Evolutionary conservation across 371 early-diverging fungal species (phyloP).

Genomic region (Mortierella sp.): DNA sequence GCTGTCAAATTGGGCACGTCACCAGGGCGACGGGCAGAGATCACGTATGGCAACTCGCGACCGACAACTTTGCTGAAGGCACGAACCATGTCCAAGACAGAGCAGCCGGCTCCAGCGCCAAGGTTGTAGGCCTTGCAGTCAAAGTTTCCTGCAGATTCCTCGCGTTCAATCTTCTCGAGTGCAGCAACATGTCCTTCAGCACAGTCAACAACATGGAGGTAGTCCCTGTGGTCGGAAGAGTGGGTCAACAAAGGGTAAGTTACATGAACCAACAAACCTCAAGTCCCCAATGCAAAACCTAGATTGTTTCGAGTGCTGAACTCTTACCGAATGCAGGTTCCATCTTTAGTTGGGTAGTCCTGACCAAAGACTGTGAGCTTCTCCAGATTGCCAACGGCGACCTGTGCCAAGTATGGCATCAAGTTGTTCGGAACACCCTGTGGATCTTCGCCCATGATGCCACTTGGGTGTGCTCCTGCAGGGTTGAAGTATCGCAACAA

Average conservation of each 20-base stretch:
- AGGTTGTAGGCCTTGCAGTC: conserved; percentile 83
- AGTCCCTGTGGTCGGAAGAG: conserved; percentile 65
- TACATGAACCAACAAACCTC: too few species aligned
- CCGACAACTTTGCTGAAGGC: conserved; percentile 80
- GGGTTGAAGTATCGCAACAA: conserved; percentile 93
- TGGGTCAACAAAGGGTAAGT: background rate
- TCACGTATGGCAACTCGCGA: conserved; percentile 69
- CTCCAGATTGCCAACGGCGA: conserved; percentile 80
- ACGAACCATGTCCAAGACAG: conserved; percentile 86
- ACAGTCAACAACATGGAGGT: conserved; percentile 89
- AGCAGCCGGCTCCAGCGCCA: conserved; percentile 84
- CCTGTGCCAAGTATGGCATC: conserved; percentile 88
- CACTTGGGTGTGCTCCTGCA: conserved; percentile 88
- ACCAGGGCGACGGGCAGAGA: conserved; percentile 77
- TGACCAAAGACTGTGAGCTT: conserved; percentile 82
- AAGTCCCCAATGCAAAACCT: too few species aligned
- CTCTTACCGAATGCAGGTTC: conserved; percentile 83
- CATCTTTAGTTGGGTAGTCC: conserved; percentile 90
- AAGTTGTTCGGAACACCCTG: conserved; percentile 85
- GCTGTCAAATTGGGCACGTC: conserved; percentile 88
- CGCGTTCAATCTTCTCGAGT: conserved; percentile 69
- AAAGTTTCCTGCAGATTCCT: conserved; percentile 48
- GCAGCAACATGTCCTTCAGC: conserved; percentile 90
- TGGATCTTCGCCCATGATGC: conserved; percentile 89
- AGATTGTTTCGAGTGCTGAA: background rate